A percentile compares a stretch with the other conserved stretches of the same genome.
These are phyloP conservation scores for Penicillium olsonii DNA, from an alignment of 2,329 filamentous ascomycete genomes.

Conservation along the genomic window DNA sequence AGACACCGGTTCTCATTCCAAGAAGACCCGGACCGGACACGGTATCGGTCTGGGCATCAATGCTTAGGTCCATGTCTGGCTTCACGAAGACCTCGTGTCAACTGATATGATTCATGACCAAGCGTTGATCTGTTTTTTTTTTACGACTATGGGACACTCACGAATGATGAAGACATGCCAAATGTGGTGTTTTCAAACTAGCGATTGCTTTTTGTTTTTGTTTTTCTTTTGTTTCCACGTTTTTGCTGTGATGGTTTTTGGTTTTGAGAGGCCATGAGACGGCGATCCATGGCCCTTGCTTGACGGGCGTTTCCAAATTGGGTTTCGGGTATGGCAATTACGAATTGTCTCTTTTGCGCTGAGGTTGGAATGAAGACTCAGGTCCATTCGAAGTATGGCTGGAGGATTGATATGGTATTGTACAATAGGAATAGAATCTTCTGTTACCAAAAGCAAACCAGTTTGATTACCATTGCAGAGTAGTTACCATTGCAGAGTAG, in stretches of 20 bases:
- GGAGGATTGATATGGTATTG: constrained; percentile 11
- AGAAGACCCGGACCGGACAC: constrained; percentile 53
- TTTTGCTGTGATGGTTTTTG: neutral
- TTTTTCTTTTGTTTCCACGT: neutral
- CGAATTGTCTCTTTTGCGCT: constrained; percentile 2
- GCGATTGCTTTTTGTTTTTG: constrained; percentile 12
- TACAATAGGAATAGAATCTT: constrained; percentile 24
- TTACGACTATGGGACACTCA: constrained; percentile 20
- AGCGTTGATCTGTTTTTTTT: constrained; percentile 22
- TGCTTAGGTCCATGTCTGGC: constrained; percentile 25
- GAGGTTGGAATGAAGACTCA: constrained; percentile 2
- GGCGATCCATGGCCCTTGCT: constrained; percentile 6
- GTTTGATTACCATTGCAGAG: too few relatives aligned
- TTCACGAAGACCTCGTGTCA: constrained; percentile 4
- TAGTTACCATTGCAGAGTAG: too few relatives aligned
- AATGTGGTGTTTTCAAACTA: constrained; percentile 8
- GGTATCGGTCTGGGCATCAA: constrained; percentile 61
- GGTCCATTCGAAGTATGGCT: neutral
- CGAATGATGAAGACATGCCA: constrained; percentile 24
- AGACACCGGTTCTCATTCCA: constrained; percentile 40
- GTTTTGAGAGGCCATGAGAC: constrained; percentile 3
- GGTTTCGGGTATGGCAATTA: neutral
- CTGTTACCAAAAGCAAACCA: too few relatives aligned
- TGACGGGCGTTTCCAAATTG: constrained; percentile 7
- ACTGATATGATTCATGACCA: constrained; percentile 30